Conservation (phyloP, 805 yeast genomes). For the Schizosaccharomyces lindneri region DNA sequence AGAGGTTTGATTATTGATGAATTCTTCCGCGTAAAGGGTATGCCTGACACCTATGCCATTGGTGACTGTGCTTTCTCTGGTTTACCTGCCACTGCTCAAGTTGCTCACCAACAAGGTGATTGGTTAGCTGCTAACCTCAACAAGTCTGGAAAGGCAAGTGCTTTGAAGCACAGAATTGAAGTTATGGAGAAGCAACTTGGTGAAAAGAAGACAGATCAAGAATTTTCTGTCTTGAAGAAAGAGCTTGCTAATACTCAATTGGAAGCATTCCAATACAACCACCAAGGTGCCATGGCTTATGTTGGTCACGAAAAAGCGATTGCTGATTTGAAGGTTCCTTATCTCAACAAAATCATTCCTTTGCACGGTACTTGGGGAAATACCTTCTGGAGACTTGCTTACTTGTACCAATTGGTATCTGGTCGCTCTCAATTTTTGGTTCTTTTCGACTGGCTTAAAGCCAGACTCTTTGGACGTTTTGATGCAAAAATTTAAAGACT, state of each 20-base stretch:
- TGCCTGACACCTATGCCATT: constrained; percentile 46
- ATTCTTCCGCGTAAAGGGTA: constrained; percentile 44
- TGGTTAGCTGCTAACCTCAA: constrained; percentile 37
- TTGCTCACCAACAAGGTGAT: constrained; percentile 47
- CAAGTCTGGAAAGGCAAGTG: constrained; percentile 19
- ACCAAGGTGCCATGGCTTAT: constrained; percentile 84
- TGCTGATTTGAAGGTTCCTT: constrained; percentile 35
- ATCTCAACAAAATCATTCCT: constrained; percentile 17
- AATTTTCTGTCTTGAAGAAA: background rate
- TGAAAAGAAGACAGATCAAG: background rate
- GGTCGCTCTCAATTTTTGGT: constrained; percentile 73
- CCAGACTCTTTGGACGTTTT: constrained; percentile 56
- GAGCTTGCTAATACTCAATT: background rate
- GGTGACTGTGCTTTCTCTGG: constrained; percentile 41
- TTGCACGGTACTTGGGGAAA: constrained; percentile 71
- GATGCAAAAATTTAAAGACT: background rate
- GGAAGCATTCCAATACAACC: constrained; percentile 47
- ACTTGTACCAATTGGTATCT: constrained; percentile 75
- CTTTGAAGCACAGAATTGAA: background rate
- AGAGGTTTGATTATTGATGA: constrained; percentile 57
- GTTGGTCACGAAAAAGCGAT: constrained; percentile 80
- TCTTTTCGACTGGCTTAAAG: constrained; percentile 70
- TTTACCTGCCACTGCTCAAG: constrained; percentile 51
- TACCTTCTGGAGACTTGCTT: constrained; percentile 86
- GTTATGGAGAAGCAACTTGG: background rate